Percentiles rank a stretch among this genome's conserved stretches.
phyloP scores from a whole-genome alignment of 345 rosid species.

The Citrus hindsii region DNA sequence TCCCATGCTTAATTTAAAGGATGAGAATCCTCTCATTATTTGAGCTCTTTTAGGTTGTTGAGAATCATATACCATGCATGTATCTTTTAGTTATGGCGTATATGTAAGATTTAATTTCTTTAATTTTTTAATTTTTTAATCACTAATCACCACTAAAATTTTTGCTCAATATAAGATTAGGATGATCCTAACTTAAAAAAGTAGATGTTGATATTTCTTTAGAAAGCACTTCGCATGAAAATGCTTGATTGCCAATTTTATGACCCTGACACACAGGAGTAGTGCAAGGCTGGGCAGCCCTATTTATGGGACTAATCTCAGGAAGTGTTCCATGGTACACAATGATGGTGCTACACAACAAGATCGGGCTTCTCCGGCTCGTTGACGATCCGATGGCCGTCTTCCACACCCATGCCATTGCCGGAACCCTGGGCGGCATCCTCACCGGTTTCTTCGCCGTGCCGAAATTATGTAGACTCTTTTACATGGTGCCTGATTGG shows the following conservation, averaged over 20 bases:
- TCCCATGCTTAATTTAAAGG: no score
- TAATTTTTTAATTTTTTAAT: no score
- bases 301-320: slow-evolving; percentile 35
- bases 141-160: no score
- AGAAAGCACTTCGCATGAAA: no score
- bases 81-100: fast-evolving
- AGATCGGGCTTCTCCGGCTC: slow-evolving; percentile 13
- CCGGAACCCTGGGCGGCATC: slow-evolving; percentile 44
- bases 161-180: no score
- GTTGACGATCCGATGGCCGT: slow-evolving; percentile 43
- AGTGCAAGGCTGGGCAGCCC: slow-evolving; percentile 53
- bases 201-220: no score
- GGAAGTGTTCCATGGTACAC: slow-evolving; percentile 52
- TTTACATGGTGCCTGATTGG: slow-evolving; percentile 42
- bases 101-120: no score
- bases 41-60: no score
- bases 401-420: slow-evolving; percentile 52
- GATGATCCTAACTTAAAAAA: no score
- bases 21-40: no score
- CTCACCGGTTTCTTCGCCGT: slow-evolving; percentile 45
- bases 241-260: no score
- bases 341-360: slow-evolving; percentile 42
- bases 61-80: no score
- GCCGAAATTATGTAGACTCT: slow-evolving; percentile 44
- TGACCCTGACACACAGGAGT: slow-evolving; percentile 23